A percentile compares a stretch with the other conserved stretches of the same genome.
phyloP scores from a whole-genome alignment of 208 protist species.

The Crithidia brevicula region DNA sequence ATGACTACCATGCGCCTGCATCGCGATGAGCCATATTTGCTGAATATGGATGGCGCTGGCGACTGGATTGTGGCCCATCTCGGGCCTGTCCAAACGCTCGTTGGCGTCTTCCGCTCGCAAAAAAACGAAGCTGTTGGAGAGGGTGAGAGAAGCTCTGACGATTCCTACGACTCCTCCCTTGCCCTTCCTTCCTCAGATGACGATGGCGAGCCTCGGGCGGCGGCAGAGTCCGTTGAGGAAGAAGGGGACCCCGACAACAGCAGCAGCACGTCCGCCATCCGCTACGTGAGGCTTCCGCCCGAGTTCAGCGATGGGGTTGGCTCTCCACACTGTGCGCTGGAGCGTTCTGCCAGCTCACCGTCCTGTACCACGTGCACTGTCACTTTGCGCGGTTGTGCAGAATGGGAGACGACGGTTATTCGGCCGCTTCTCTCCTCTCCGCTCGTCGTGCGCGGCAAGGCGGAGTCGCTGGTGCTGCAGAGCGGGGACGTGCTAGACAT shows the following conservation, averaged over 20 bases:
- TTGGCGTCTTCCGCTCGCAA: slow-evolving; percentile 35
- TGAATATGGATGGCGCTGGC: slow-evolving; percentile 76
- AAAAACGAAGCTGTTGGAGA: background rate
- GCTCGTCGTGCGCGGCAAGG: slow-evolving; percentile 4
- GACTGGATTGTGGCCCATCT: slow-evolving; percentile 77
- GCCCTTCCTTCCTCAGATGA: background rate
- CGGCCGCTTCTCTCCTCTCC: slow-evolving; percentile 2
- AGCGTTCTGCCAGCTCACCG: background rate
- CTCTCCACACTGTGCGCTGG: slow-evolving; percentile 31
- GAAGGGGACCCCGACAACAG: background rate
- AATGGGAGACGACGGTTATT: slow-evolving; percentile 20
- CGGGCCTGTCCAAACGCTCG: slow-evolving; percentile 29
- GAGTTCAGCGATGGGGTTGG: slow-evolving; percentile 33
- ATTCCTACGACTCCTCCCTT: slow-evolving; percentile 31
- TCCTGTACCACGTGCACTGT: slow-evolving; percentile 3
- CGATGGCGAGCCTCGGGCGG: background rate
- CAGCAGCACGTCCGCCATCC: background rate
- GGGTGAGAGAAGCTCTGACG: background rate
- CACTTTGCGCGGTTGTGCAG: slow-evolving; percentile 10
- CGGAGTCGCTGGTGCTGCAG: slow-evolving; percentile 29
- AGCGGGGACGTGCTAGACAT: slow-evolving; percentile 72
- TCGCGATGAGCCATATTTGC: slow-evolving; percentile 56
- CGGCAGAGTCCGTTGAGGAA: background rate
- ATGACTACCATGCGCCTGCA: slow-evolving; percentile 33
- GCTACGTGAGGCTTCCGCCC: slow-evolving; percentile 13